Evolutionary conservation across 768 basidiomycete species (phyloP).

Genomic region (Pulveroboletus frians): DNA sequence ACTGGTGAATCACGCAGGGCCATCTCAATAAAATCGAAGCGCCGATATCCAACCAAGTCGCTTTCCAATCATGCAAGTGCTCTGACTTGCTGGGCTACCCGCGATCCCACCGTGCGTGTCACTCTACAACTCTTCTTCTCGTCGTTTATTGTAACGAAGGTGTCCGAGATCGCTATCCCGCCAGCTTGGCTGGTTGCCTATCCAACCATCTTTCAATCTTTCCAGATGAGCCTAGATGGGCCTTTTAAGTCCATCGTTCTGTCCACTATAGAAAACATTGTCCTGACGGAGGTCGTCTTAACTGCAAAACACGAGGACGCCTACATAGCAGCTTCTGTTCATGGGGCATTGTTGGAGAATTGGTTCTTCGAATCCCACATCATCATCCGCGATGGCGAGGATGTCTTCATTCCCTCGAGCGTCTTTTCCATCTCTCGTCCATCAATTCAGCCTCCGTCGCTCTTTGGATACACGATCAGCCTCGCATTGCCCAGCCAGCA

Average conservation of each 20-base stretch:
- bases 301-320: conserved; percentile 47
- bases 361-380: conserved; percentile 39
- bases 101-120: conserved; percentile 36
- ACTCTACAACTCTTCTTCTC: not conserved
- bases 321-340: conserved; percentile 38
- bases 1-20: conserved; percentile 9
- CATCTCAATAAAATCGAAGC: conserved; percentile 24
- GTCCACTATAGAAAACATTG: conserved; percentile 26
- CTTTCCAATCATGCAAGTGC: conserved; percentile 1
- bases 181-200: conserved; percentile 36
- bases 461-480: conserved; percentile 44
- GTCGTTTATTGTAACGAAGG: conserved; percentile 25
- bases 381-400: conserved; percentile 51
- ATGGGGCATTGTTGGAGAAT: conserved; percentile 35
- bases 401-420: conserved; percentile 28
- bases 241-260: conserved; percentile 17
- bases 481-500: conserved; percentile 72
- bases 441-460: conserved; percentile 5
- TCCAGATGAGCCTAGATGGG: conserved; percentile 4
- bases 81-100: conserved; percentile 34
- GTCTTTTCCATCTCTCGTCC: conserved; percentile 16
- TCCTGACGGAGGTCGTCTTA: conserved; percentile 48
- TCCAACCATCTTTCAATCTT: conserved; percentile 33
- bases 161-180: conserved; percentile 37
- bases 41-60: conserved; percentile 1